phyloP scores from a whole-genome alignment of 768 basidiomycete genomes.

The Auricularia sp. region DNA sequence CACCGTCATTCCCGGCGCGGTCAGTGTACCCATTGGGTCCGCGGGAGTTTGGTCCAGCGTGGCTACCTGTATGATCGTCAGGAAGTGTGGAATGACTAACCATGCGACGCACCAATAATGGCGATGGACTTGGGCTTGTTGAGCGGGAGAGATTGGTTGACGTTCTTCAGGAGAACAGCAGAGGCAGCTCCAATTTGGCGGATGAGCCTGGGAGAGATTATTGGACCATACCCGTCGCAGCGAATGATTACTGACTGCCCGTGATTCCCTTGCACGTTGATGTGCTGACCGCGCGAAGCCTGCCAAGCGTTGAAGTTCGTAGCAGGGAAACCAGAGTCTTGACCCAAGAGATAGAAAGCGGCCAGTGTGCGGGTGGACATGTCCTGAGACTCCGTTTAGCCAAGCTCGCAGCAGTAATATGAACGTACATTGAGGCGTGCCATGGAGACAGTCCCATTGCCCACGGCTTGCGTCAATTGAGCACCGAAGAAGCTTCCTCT shows the following conservation, averaged over 20 bases:
- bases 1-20: constrained; percentile 45
- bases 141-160: constrained; percentile 33
- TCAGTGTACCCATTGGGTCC: constrained; percentile 53
- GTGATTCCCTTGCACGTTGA: constrained; percentile 33
- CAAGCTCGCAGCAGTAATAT: constrained; percentile 20
- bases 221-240: background rate
- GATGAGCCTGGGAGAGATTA: constrained; percentile 24
- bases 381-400: constrained; percentile 29
- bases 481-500: constrained; percentile 36
- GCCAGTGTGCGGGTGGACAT: constrained; percentile 65
- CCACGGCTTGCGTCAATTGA: constrained; percentile 47
- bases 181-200: constrained; percentile 51
- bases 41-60: constrained; percentile 39
- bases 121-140: constrained; percentile 37
- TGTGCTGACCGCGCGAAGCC: constrained; percentile 23
- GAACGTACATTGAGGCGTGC: constrained; percentile 44
- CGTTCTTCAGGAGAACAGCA: constrained; percentile 55
- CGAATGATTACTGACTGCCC: constrained; percentile 8
- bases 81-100: background rate
- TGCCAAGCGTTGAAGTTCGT: constrained; percentile 65
- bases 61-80: constrained; percentile 19
- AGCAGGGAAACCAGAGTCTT: constrained; percentile 55
- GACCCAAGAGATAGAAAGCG: constrained; percentile 55
- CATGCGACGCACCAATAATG: constrained; percentile 35
- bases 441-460: constrained; percentile 47